A percentile compares a stretch with the other conserved stretches of the same genome.
Evolutionary conservation across 2,329 filamentous ascomycete genomes (phyloP).

Genomic region (Zymoseptoria crescenta): DNA sequence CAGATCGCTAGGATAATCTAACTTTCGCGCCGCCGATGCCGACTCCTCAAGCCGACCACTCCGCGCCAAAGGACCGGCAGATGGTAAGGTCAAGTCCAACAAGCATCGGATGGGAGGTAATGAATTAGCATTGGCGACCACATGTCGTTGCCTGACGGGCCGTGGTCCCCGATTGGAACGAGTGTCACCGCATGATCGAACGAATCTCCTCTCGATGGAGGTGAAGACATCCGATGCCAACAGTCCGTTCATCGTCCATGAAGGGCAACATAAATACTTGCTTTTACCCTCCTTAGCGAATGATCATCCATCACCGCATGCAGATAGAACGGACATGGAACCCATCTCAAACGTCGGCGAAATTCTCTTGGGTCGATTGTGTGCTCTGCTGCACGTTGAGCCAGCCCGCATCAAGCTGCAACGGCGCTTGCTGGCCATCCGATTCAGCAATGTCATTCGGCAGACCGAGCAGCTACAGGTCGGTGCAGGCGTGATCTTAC

Average conservation of each 20-base stretch:
- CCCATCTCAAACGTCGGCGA: neutral
- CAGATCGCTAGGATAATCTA: no score
- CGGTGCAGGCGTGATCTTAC: neutral
- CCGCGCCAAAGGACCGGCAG: neutral
- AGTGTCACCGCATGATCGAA: neutral
- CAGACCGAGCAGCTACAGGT: neutral
- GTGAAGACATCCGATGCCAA: neutral
- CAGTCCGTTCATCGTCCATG: neutral
- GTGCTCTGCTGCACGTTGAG: neutral
- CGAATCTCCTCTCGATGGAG: neutral
- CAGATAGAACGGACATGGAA: neutral
- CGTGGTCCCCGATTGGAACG: neutral
- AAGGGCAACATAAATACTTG: neutral
- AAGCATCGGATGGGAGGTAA: neutral
- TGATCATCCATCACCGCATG: neutral
- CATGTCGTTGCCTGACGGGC: neutral
- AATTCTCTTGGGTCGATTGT: neutral
- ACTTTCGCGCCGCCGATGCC: no score
- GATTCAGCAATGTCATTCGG: constrained; percentile 2
- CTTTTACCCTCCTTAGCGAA: neutral
- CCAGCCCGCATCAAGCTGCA: constrained; percentile 1
- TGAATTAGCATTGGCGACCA: neutral
- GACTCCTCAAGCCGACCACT: no score
- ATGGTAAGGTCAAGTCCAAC: neutral
- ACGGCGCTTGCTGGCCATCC: constrained; percentile 1